Evolutionary conservation across 176 grass and related monocot species (phyloP).

Genomic region (Typha latifolia): DNA sequence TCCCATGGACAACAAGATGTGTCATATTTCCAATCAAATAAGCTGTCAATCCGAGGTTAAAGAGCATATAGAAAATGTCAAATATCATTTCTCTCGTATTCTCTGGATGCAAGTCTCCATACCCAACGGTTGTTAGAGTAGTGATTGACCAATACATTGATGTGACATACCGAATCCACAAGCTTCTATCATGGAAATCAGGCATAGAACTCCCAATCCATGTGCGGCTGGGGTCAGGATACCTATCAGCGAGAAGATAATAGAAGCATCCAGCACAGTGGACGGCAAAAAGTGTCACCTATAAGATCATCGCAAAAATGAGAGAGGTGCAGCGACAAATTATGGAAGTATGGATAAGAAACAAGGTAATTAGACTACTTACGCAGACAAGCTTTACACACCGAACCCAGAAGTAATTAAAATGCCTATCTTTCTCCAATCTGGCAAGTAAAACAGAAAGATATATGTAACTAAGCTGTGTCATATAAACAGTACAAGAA

Average conservation of each 20-base stretch:
- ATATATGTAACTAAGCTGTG: background rate
- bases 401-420: slow-evolving; percentile 96
- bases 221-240: slow-evolving; percentile 40
- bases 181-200: slow-evolving; percentile 61
- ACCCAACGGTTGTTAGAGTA: slow-evolving; percentile 89
- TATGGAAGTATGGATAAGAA: slow-evolving; percentile 6
- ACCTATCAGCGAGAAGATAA: slow-evolving; percentile 84
- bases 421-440: slow-evolving; percentile 91
- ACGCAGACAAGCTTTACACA: slow-evolving; percentile 94
- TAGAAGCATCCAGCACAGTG: slow-evolving; percentile 94
- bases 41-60: slow-evolving; percentile 93
- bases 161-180: slow-evolving; percentile 71
- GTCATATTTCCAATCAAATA: slow-evolving; percentile 99
- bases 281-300: slow-evolving; percentile 97
- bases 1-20: slow-evolving; percentile 92
- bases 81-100: slow-evolving; percentile 92
- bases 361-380: slow-evolving; percentile 21
- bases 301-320: slow-evolving; percentile 22
- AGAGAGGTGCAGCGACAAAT: background rate
- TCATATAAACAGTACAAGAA: background rate
- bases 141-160: slow-evolving; percentile 99
- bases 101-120: slow-evolving; percentile 89
- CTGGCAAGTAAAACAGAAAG: slow-evolving; percentile 32
- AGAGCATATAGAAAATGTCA: slow-evolving; percentile 94
- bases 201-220: slow-evolving; percentile 84